These are phyloP conservation scores for Panicum miliaceum DNA, from an alignment of 176 grass and related monocot genomes.

Conservation along the genomic window DNA sequence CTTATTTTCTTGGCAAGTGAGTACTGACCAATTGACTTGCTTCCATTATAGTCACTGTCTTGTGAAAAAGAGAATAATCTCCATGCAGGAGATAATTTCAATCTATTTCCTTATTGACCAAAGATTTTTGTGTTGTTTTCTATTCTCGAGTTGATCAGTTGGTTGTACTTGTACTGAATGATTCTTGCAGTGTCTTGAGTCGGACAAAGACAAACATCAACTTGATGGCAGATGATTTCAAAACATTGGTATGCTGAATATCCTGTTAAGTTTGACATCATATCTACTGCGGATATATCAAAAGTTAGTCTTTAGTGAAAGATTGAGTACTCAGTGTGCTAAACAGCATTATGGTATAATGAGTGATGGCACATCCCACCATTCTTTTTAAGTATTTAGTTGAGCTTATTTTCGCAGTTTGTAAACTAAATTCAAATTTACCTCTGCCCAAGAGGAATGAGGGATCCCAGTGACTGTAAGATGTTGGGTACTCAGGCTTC, in stretches of 20 bases:
- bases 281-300: background rate
- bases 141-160: background rate
- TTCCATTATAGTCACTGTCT: conserved; percentile 26
- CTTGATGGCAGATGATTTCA: conserved; percentile 72
- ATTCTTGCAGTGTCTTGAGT: conserved; percentile 74
- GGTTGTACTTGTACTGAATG: background rate
- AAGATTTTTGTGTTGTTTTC: background rate
- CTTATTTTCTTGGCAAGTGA: background rate
- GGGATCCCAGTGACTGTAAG: conserved; percentile 2
- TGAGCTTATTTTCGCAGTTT: background rate
- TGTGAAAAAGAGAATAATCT: conserved; percentile 4
- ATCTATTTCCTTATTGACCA: conserved; percentile 3
- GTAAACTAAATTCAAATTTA: background rate
- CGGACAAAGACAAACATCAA: conserved; percentile 82
- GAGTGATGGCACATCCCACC: background rate
- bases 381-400: background rate
- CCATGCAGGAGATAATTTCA: background rate
- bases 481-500: background rate
- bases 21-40: background rate
- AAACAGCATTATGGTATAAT: conserved; percentile 1
- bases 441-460: background rate
- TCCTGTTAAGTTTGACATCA: background rate
- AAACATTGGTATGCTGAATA: conserved; percentile 64
- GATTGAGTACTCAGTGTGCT: background rate
- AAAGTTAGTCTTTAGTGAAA: conserved; percentile 1